Evolutionary conservation across 1,139 yeast genomes (phyloP).

Genomic region (Candida pseudocylindracea): DNA sequence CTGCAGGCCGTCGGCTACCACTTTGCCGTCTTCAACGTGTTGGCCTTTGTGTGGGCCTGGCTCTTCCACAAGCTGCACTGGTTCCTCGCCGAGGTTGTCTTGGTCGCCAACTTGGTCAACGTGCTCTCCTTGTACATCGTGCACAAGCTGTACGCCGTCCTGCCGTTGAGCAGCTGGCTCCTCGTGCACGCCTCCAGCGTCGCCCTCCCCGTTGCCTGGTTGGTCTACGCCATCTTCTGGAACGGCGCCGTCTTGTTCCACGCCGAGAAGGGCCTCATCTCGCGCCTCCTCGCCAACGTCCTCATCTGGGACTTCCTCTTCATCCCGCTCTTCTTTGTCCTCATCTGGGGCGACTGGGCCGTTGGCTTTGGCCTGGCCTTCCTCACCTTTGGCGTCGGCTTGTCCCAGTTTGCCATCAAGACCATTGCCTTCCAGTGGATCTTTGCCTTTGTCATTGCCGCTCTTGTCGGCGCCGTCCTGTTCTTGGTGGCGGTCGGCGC

Average conservation of each 20-base stretch:
- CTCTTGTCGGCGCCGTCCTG: slow-evolving; percentile 3
- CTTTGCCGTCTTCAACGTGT: slow-evolving; percentile 35
- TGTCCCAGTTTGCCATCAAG: slow-evolving; percentile 47
- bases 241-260: slow-evolving; percentile 53
- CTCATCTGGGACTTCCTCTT: slow-evolving; percentile 60
- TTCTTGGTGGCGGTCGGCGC: too few relatives aligned
- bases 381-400: slow-evolving; percentile 40
- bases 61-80: slow-evolving; percentile 35
- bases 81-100: slow-evolving; percentile 31
- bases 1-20: slow-evolving; percentile 24
- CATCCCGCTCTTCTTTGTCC: slow-evolving; percentile 34
- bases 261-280: slow-evolving; percentile 26
- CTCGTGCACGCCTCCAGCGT: slow-evolving; percentile 40
- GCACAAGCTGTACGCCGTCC: slow-evolving; percentile 36
- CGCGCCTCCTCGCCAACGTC: slow-evolving; percentile 51
- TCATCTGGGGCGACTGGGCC: slow-evolving; percentile 49
- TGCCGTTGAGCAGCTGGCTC: slow-evolving; percentile 27
- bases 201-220: slow-evolving; percentile 59
- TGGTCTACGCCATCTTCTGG: slow-evolving; percentile 55
- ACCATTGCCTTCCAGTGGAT: slow-evolving; percentile 68
- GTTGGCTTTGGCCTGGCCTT: slow-evolving; percentile 36
- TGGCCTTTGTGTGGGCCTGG: slow-evolving; percentile 37
- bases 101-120: slow-evolving; percentile 32
- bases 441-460: slow-evolving; percentile 49
- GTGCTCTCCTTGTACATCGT: slow-evolving; percentile 29